Base-by-base conservation (phyloP, 768 basidiomycete species). In the Boletus sensibilis region DNA sequence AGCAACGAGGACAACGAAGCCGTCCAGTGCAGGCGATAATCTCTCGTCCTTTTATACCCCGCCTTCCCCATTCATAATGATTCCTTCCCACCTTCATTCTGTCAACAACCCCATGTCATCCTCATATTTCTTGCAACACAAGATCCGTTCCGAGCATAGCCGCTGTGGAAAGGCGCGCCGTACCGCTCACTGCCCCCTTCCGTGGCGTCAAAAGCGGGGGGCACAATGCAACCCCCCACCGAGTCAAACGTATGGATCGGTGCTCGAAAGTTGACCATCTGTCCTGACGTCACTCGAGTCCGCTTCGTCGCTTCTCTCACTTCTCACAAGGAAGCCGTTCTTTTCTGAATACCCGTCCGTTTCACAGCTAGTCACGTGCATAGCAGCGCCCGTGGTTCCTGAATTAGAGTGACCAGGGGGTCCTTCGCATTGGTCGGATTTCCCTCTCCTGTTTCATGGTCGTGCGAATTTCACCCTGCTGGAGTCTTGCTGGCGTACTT, bases 91-190 rank as follows among this genome's bases (percentile, higher is more conserved):
- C 47, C 33, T 31, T 46, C 45, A 46, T 46, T 46, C 40, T 23
- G 41, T 42, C 41, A 23, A 23, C n/a, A n/a, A n/a, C n/a, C n/a
- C n/a, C n/a, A n/a, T 29, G 27, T 29, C 7, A 7, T 29, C 8
- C 27, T 29, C 11, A 21, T 41, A 41, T 25, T 43, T 25, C 25
- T 11, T 29, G 18, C 25, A 44, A 37, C 9, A 10, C 46, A 42
- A 59, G 57, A 53, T 59, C 58, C 58, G 58, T 59, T 45, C 58
- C 58, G 27, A 29, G 8, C 27, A 29, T 29, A 29, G 27, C 27
- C 27, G 27, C 27, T 29, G n/a, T n/a, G n/a, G n/a, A n/a, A n/a
- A n/a, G n/a, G n/a, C n/a, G n/a, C n/a, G n/a, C n/a, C n/a, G n/a
- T n/a, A n/a, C n/a, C n/a, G n/a, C 25, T 27, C 54, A 57, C 54